phyloP scores from a whole-genome alignment of 2,329 filamentous ascomycete genomes.

The Xylaria sp. region DNA sequence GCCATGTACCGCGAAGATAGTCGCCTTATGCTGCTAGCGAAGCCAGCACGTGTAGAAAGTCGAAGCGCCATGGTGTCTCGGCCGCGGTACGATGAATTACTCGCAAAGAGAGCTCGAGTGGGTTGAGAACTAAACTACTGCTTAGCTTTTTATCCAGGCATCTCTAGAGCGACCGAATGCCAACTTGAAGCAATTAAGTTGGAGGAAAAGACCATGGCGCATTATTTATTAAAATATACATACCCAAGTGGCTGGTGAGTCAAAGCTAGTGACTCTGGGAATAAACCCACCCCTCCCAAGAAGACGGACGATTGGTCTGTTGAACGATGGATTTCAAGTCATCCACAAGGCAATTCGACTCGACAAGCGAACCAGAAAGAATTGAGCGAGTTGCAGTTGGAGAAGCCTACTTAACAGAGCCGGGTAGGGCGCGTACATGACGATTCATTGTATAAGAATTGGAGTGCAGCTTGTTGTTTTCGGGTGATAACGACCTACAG shows the following conservation, averaged over 20 bases:
- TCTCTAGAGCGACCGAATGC: background rate
- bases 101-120: background rate
- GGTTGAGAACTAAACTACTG: background rate
- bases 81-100: background rate
- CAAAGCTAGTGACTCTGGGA: constrained; percentile 11
- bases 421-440: constrained; percentile 5
- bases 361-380: background rate
- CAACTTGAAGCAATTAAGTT: background rate
- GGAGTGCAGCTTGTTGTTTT: constrained; percentile 7
- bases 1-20: constrained; percentile 43
- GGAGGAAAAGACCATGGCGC: too few species aligned
- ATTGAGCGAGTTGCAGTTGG: constrained; percentile 6
- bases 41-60: constrained; percentile 40
- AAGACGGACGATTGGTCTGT: background rate
- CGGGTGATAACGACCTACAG: background rate
- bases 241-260: constrained; percentile 26
- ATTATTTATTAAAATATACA: too few species aligned
- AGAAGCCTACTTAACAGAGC: constrained; percentile 1
- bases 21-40: constrained; percentile 38
- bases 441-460: background rate
- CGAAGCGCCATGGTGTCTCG: constrained; percentile 44
- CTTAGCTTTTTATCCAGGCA: constrained; percentile 15
- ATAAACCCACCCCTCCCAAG: constrained; percentile 11
- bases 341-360: background rate
- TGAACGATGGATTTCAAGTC: constrained; percentile 6